phyloP scores from a whole-genome alignment of 345 rosid species.

The Linum trigynum region DNA sequence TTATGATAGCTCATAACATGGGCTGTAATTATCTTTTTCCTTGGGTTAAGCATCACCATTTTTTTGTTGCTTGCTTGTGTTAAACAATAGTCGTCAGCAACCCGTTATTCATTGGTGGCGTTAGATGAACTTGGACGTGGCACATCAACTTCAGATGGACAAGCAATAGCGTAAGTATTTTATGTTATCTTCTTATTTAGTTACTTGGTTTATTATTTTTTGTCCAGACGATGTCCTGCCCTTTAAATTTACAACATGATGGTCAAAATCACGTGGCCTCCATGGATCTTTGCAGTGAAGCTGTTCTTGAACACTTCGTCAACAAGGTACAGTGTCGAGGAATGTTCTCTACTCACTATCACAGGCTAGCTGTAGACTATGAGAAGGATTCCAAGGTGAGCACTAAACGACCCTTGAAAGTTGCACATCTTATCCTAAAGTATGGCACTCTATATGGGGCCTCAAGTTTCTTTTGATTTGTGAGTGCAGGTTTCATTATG shows the following conservation, averaged over 20 bases:
- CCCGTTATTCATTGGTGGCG: constrained; percentile 70
- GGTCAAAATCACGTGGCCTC: background rate
- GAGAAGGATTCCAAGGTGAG: constrained; percentile 52
- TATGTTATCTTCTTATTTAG: background rate
- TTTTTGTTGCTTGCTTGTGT: background rate
- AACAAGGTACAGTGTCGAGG: constrained; percentile 74
- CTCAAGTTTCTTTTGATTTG: constrained; percentile 5
- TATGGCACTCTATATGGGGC: background rate
- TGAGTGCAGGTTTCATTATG: constrained; percentile 64
- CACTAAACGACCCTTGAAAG: background rate
- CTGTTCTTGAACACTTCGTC: constrained; percentile 86
- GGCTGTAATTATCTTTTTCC: no score
- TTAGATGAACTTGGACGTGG: constrained; percentile 99
- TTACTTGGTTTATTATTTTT: background rate
- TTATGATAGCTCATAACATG: no score
- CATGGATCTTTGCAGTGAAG: constrained; percentile 40
- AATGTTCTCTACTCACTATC: constrained; percentile 94
- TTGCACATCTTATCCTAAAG: background rate
- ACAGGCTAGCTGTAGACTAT: constrained; percentile 69
- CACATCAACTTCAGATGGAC: constrained; percentile 96
- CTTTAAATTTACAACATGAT: background rate
- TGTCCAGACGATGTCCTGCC: background rate
- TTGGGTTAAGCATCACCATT: background rate
- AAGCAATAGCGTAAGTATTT: constrained; percentile 86
- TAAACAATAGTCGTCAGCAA: constrained; percentile 62